Percentiles rank a stretch among this genome's conserved stretches.
These are phyloP conservation scores for Senna siamea DNA, from an alignment of 306 rosid genomes.

Conservation along the genomic window DNA sequence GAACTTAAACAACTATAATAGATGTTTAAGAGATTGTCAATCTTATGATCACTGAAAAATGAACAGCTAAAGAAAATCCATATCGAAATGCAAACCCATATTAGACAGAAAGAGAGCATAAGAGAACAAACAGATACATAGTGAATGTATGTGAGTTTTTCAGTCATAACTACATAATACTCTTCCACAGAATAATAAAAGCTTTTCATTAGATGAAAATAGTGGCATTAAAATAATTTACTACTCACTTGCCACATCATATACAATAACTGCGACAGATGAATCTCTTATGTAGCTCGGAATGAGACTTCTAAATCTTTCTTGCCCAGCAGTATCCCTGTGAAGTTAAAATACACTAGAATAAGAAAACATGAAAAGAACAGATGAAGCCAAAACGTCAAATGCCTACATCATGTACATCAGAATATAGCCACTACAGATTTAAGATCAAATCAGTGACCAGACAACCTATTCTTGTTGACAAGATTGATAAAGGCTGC, in stretches of 20 bases:
- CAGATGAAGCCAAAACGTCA: background rate
- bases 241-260: slow-evolving; percentile 89
- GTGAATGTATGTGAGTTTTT: background rate
- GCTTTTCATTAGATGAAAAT: slow-evolving; percentile 15
- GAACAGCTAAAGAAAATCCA: slow-evolving; percentile 28
- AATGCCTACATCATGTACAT: background rate
- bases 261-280: slow-evolving; percentile 92
- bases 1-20: slow-evolving; percentile 32
- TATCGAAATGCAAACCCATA: slow-evolving; percentile 19
- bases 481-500: background rate
- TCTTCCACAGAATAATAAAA: slow-evolving; percentile 5
- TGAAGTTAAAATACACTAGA: slow-evolving; percentile 21
- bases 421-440: background rate
- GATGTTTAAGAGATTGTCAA: background rate
- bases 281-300: slow-evolving; percentile 99
- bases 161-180: background rate
- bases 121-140: slow-evolving; percentile 7
- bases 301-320: slow-evolving; percentile 97
- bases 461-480: background rate
- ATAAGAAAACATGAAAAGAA: slow-evolving; percentile 33
- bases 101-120: background rate
- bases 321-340: slow-evolving; percentile 99
- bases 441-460: background rate
- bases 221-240: background rate
- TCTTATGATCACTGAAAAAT: slow-evolving; percentile 6